Percentiles rank a stretch among this genome's conserved stretches.
Evolutionary conservation across 139 green algal species (phyloP).

Genomic region (Chlamydomonas sp.): DNA sequence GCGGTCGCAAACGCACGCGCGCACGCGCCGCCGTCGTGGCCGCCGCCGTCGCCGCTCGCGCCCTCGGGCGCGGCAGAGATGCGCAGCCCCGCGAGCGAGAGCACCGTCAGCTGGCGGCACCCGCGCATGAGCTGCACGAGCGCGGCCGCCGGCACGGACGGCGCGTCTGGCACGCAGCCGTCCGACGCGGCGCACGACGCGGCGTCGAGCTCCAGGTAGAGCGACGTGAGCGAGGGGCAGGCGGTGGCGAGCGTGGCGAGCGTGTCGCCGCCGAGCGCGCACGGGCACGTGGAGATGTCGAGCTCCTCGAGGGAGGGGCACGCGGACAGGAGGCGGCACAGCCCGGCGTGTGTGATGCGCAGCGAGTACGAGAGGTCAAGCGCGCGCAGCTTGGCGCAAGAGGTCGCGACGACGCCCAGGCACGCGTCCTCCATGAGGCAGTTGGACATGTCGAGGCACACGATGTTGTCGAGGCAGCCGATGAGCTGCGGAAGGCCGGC

Average conservation of each 20-base stretch:
- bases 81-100: conserved; percentile 3
- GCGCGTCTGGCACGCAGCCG: neutral
- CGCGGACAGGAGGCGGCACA: neutral
- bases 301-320: conserved; percentile 5
- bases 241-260: neutral
- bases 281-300: conserved; percentile 3
- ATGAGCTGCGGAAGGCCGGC: neutral
- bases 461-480: neutral
- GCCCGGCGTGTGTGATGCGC: neutral
- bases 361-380: conserved; percentile 4
- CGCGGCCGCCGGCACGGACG: neutral
- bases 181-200: neutral
- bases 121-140: neutral
- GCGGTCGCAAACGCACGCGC: neutral
- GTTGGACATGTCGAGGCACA: conserved; percentile 1
- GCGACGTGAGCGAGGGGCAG: neutral
- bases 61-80: neutral
- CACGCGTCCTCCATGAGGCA: conserved; percentile 5
- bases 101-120: neutral
- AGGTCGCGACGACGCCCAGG: neutral
- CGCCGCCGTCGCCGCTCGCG: neutral
- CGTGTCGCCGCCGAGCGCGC: neutral
- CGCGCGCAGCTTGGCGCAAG: conserved; percentile 1
- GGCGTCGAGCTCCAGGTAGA: conserved; percentile 8
- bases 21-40: neutral